phyloP scores from a whole-genome alignment of 495 filamentous ascomycete genomes.

The Chaetomium tenue region DNA sequence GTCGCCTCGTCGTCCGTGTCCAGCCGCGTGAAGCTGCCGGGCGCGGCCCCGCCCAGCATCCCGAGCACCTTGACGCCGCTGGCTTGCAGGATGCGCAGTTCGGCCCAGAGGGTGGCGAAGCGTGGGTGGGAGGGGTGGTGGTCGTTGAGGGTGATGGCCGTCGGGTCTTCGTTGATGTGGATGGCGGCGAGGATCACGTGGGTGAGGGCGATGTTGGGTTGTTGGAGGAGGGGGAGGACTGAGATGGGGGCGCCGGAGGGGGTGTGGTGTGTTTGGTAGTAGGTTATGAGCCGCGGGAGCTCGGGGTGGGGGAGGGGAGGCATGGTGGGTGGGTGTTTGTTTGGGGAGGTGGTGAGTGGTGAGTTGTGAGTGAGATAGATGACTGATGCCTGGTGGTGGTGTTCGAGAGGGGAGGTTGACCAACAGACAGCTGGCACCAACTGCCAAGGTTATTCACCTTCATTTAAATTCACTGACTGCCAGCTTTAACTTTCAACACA shows the following conservation, averaged over 20 bases:
- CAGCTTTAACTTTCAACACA: neutral
- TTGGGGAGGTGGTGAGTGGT: neutral
- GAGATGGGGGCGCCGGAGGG: constrained; percentile 61
- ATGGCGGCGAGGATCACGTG: constrained; percentile 79
- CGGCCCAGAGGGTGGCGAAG: constrained; percentile 64
- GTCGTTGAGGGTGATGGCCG: constrained; percentile 71
- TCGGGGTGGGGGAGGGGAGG: constrained; percentile 24
- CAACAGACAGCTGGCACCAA: neutral
- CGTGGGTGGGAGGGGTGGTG: constrained; percentile 59
- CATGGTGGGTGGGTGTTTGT: constrained; percentile 16
- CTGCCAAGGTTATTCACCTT: neutral
- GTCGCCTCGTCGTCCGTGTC: constrained; percentile 40
- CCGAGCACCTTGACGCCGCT: constrained; percentile 69
- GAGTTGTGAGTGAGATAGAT: neutral
- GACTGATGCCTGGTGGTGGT: neutral
- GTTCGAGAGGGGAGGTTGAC: neutral
- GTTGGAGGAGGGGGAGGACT: constrained; percentile 65
- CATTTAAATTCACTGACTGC: neutral
- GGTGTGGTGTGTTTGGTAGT: constrained; percentile 51
- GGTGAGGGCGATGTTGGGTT: constrained; percentile 55
- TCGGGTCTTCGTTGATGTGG: constrained; percentile 67
- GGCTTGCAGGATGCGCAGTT: constrained; percentile 63
- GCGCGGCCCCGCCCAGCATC: constrained; percentile 82
- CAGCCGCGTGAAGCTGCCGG: constrained; percentile 62
- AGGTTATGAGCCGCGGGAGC: constrained; percentile 28